Conservation (phyloP, 2,329 filamentous ascomycete genomes). For the Lachnellula hyalina region DNA sequence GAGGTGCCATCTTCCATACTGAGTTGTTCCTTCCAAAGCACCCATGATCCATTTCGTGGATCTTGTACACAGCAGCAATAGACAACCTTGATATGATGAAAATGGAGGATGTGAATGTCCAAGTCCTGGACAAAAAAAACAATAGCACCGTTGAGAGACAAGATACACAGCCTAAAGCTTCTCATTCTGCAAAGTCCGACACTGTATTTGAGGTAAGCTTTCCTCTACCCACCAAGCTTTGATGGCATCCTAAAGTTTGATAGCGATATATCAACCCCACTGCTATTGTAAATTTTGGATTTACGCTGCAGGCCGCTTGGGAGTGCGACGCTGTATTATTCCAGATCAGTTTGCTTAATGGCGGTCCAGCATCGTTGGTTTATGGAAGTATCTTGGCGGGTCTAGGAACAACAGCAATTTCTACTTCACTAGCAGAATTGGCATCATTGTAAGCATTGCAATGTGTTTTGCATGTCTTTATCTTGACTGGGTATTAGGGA, state of each 20-base stretch:
- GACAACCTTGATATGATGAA: no score
- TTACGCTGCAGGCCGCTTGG: conserved; percentile 12
- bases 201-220: conserved; percentile 4
- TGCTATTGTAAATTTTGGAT: conserved; percentile 12
- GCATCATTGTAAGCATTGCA: conserved; percentile 2
- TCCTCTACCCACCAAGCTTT: neutral
- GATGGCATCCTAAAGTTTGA: neutral
- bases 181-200: neutral
- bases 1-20: no score
- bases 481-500: neutral
- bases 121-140: no score
- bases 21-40: no score
- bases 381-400: conserved; percentile 8
- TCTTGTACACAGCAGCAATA: no score
- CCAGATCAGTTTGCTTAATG: conserved; percentile 10
- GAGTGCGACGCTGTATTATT: conserved; percentile 8
- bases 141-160: no score
- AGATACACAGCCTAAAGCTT: no score
- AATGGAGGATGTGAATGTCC: no score
- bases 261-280: conserved; percentile 11
- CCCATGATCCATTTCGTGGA: no score
- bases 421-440: conserved; percentile 14
- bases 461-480: no score
- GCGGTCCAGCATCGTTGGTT: conserved; percentile 11
- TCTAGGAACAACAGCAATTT: conserved; percentile 5